phyloP scores from a whole-genome alignment of 805 yeast species.

The Pichia paraexigua region DNA sequence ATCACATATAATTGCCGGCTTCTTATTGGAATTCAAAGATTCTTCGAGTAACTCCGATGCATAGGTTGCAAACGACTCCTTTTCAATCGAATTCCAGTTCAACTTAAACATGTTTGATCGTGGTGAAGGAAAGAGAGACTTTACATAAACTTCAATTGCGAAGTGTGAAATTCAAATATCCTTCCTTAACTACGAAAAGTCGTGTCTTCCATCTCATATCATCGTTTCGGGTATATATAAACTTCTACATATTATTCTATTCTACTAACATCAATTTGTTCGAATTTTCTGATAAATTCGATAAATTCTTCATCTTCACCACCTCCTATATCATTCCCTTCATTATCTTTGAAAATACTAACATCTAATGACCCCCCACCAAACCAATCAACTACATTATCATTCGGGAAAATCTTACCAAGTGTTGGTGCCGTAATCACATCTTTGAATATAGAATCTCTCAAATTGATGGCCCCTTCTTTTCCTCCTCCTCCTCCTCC shows the following conservation, averaged over 20 bases:
- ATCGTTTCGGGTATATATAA: too few species aligned
- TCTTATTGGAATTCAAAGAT: constrained; percentile 64
- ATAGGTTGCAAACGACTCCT: constrained; percentile 53
- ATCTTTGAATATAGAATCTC: constrained; percentile 15
- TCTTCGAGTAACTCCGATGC: constrained; percentile 59
- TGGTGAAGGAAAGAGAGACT: too few species aligned
- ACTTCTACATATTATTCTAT: neutral
- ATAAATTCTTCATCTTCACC: neutral
- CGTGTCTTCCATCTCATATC: too few species aligned
- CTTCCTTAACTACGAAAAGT: too few species aligned
- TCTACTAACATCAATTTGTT: neutral
- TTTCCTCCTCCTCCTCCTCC: neutral
- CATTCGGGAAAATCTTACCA: constrained; percentile 11
- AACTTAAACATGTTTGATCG: constrained; percentile 75
- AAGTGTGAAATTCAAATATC: too few species aligned
- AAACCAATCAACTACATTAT: constrained; percentile 7
- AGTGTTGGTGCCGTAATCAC: constrained; percentile 17
- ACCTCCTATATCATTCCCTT: neutral
- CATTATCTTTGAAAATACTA: constrained; percentile 5
- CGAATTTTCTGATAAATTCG: neutral
- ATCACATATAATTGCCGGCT: constrained; percentile 65
- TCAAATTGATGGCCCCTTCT: neutral
- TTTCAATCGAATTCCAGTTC: constrained; percentile 68
- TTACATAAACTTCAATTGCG: too few species aligned
- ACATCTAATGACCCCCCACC: constrained; percentile 8